Conservation (phyloP, 306 rosid species). For the Mimosa pudica region DNA sequence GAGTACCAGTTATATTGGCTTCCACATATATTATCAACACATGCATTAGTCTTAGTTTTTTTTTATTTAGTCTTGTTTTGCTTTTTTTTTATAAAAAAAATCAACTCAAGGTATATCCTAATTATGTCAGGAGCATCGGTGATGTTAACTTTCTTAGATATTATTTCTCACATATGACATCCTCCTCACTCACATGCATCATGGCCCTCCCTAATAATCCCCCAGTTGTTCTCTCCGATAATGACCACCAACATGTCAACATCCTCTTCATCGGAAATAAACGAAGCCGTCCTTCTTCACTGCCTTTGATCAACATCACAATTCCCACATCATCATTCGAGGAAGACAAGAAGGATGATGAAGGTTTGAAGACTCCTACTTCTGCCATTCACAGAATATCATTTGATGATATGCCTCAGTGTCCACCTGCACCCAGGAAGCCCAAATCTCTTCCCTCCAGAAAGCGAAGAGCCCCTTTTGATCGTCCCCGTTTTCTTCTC, state of each 20-base stretch:
- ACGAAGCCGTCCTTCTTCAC: background rate
- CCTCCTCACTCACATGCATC: too few relatives aligned
- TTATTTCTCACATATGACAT: too few relatives aligned
- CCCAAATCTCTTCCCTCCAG: slow-evolving; percentile 43
- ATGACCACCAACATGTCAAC: background rate
- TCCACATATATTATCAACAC: too few relatives aligned
- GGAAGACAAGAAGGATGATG: slow-evolving; percentile 1
- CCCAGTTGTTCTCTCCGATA: background rate
- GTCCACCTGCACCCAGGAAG: slow-evolving; percentile 77
- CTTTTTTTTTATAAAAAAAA: too few relatives aligned
- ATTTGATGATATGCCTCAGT: slow-evolving; percentile 28
- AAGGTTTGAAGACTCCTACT: slow-evolving; percentile 75
- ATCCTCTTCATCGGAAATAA: background rate
- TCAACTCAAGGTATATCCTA: too few relatives aligned
- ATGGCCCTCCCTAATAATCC: too few relatives aligned
- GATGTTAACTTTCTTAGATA: too few relatives aligned
- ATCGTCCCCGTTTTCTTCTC: slow-evolving; percentile 24
- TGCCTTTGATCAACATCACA: slow-evolving; percentile 34
- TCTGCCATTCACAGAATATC: slow-evolving; percentile 47
- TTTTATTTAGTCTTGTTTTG: too few relatives aligned
- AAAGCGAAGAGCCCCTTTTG: slow-evolving; percentile 43
- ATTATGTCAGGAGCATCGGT: too few relatives aligned
- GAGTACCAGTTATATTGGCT: too few relatives aligned
- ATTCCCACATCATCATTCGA: slow-evolving; percentile 29
- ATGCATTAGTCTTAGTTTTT: too few relatives aligned